These are phyloP conservation scores for Xylariaceae sp. DNA, from an alignment of 2,329 filamentous ascomycete genomes.

Conservation along the genomic window DNA sequence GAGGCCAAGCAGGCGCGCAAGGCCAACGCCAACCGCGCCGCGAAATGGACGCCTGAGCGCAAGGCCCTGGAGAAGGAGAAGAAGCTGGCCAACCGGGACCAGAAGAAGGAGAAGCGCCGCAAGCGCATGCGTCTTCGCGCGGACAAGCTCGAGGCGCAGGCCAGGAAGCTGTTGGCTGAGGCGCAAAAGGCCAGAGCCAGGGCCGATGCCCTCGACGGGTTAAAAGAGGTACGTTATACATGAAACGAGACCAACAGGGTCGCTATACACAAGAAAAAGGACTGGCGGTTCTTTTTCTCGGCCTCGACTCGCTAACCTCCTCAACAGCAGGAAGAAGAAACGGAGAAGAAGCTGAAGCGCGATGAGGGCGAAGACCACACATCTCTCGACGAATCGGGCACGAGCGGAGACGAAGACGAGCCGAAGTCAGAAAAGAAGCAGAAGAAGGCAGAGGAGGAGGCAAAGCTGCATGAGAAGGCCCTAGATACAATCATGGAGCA, in stretches of 20 bases:
- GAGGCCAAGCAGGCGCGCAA: slow-evolving; percentile 37
- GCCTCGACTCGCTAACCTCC: slow-evolving; percentile 1
- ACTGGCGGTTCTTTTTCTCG: no score
- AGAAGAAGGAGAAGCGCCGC: slow-evolving; percentile 36
- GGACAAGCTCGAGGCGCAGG: slow-evolving; percentile 37
- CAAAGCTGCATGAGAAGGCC: slow-evolving; percentile 8
- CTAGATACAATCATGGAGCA: slow-evolving; percentile 17
- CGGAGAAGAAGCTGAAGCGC: slow-evolving; percentile 21
- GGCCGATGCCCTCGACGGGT: slow-evolving; percentile 24
- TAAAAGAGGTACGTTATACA: slow-evolving; percentile 27
- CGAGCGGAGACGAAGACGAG: slow-evolving; percentile 4
- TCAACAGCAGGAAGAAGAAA: slow-evolving; percentile 22
- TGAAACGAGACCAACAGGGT: no score
- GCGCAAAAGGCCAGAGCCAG: slow-evolving; percentile 33
- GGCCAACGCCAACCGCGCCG: slow-evolving; percentile 26
- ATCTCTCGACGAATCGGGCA: slow-evolving; percentile 11
- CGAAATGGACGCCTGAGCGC: slow-evolving; percentile 32
- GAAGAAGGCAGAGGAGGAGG: slow-evolving; percentile 7
- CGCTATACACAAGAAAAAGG: no score
- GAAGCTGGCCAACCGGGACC: slow-evolving; percentile 23
- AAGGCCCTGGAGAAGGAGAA: slow-evolving; percentile 32
- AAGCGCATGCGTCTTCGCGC: slow-evolving; percentile 35
- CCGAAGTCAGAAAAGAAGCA: no score
- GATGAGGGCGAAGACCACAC: slow-evolving; percentile 23
- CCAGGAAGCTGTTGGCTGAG: slow-evolving; percentile 35